These are phyloP conservation scores for Thelonectria blattea DNA, from an alignment of 2,329 filamentous ascomycete species.

Conservation along the genomic window DNA sequence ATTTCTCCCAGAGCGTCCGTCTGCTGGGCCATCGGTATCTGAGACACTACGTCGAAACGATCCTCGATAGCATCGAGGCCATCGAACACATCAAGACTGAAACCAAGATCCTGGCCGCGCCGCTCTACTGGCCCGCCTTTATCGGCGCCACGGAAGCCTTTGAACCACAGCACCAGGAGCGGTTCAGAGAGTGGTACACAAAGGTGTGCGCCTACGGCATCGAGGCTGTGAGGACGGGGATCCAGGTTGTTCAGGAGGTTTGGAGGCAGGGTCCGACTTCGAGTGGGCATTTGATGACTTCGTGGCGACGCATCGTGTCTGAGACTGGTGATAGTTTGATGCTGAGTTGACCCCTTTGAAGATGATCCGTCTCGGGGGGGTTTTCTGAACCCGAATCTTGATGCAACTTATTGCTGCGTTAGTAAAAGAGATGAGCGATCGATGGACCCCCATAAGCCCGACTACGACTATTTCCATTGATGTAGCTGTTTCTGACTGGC, in stretches of 20 bases:
- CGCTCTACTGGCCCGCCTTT: slow-evolving; percentile 35
- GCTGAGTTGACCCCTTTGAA: slow-evolving; percentile 7
- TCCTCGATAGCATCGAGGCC: slow-evolving; percentile 29
- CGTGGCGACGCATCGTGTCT: slow-evolving; percentile 14
- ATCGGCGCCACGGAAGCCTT: slow-evolving; percentile 33
- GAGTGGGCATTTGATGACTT: slow-evolving; percentile 1
- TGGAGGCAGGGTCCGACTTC: slow-evolving; percentile 25
- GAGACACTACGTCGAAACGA: slow-evolving; percentile 23
- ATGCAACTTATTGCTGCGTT: too few species aligned
- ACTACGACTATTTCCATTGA: too few species aligned
- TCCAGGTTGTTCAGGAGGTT: slow-evolving; percentile 28
- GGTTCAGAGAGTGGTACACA: slow-evolving; percentile 31
- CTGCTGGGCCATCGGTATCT: slow-evolving; percentile 28
- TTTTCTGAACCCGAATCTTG: too few species aligned
- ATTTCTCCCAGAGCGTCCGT: slow-evolving; percentile 32
- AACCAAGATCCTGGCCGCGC: slow-evolving; percentile 27
- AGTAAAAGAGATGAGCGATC: too few species aligned
- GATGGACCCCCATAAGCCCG: too few species aligned
- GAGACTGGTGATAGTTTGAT: slow-evolving; percentile 7
- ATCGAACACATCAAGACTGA: slow-evolving; percentile 33
- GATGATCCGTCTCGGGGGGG: too few species aligned
- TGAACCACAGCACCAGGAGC: slow-evolving; percentile 24
- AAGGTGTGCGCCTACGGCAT: slow-evolving; percentile 31
- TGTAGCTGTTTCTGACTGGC: too few species aligned
- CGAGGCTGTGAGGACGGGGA: slow-evolving; percentile 32